A percentile compares a stretch with the other conserved stretches of the same genome.
phyloP scores from a whole-genome alignment of 2,329 filamentous ascomycete genomes.

The Fusarium penzigii region DNA sequence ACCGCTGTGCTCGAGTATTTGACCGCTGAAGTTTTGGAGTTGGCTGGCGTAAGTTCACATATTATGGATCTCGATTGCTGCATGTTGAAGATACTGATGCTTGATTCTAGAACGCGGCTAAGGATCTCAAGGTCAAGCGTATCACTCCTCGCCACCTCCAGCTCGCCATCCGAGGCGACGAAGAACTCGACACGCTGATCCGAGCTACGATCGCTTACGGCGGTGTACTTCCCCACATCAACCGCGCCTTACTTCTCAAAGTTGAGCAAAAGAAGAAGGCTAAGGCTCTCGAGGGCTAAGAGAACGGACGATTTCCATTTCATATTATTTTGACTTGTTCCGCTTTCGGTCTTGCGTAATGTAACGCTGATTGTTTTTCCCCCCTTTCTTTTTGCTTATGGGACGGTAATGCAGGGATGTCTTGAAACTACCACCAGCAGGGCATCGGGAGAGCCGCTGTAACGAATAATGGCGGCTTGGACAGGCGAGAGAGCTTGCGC shows the following conservation, averaged over 20 bases:
- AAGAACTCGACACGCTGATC: constrained; percentile 96
- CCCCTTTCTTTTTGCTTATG: constrained; percentile 9
- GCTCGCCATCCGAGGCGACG: constrained; percentile 96
- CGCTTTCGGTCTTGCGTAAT: constrained; percentile 24
- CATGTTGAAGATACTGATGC: constrained; percentile 17
- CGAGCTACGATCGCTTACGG: constrained; percentile 97
- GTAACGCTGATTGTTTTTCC: constrained; percentile 16
- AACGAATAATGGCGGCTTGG: constrained; percentile 26
- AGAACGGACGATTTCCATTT: constrained; percentile 8
- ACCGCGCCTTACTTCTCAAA: constrained; percentile 92
- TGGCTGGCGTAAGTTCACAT: constrained; percentile 73
- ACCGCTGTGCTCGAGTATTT: constrained; percentile 98
- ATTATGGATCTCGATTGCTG: constrained; percentile 1
- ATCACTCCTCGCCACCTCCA: constrained; percentile 98
- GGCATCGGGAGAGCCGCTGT: constrained; percentile 24
- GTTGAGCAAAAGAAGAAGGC: constrained; percentile 97
- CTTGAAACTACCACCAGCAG: constrained; percentile 27
- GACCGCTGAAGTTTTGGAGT: constrained; percentile 95
- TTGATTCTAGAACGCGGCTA: constrained; percentile 79
- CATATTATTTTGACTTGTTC: constrained; percentile 23
- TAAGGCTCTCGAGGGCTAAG: constrained; percentile 50
- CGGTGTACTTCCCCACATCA: constrained; percentile 98
- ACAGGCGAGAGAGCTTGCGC: constrained; percentile 25
- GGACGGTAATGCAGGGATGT: constrained; percentile 32
- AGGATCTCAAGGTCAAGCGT: constrained; percentile 99